These are phyloP conservation scores for Podospora tetraspora DNA, from an alignment of 495 filamentous ascomycete genomes.

Conservation along the genomic window DNA sequence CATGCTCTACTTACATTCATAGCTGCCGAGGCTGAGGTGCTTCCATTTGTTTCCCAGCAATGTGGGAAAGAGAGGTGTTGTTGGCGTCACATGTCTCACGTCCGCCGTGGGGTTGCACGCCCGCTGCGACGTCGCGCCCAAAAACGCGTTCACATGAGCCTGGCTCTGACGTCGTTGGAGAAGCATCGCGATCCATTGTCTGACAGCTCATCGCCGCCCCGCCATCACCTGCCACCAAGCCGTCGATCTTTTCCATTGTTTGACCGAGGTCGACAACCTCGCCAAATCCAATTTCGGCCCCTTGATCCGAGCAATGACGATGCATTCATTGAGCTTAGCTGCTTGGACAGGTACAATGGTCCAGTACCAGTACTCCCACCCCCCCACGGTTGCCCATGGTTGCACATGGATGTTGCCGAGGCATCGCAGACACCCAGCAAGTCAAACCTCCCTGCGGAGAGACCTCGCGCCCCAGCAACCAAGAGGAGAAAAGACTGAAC, in stretches of 20 bases:
- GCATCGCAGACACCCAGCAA: not conserved
- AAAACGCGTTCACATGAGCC: conserved; percentile 9
- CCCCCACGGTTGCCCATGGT: not conserved
- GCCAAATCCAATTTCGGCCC: not conserved
- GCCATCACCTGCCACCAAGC: not conserved
- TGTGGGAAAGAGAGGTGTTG: not conserved
- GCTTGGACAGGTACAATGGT: not conserved
- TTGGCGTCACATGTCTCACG: conserved; percentile 7
- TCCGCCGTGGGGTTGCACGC: not conserved
- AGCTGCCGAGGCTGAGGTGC: no score
- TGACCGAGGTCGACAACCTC: not conserved
- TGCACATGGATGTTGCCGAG: not conserved
- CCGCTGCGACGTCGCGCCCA: not conserved
- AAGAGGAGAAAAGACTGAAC: not conserved
- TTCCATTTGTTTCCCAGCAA: not conserved
- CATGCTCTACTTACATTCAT: not conserved
- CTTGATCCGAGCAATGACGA: not conserved
- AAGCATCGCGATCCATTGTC: not conserved
- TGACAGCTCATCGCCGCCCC: not conserved
- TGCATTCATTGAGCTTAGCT: not conserved
- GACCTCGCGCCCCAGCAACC: not conserved
- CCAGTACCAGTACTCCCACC: not conserved
- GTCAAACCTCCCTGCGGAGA: no score
- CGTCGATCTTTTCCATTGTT: not conserved
- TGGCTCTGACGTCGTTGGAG: conserved; percentile 10